Conservation (phyloP, 73 alveolate genomes). For the Stentor roeselii region DNA sequence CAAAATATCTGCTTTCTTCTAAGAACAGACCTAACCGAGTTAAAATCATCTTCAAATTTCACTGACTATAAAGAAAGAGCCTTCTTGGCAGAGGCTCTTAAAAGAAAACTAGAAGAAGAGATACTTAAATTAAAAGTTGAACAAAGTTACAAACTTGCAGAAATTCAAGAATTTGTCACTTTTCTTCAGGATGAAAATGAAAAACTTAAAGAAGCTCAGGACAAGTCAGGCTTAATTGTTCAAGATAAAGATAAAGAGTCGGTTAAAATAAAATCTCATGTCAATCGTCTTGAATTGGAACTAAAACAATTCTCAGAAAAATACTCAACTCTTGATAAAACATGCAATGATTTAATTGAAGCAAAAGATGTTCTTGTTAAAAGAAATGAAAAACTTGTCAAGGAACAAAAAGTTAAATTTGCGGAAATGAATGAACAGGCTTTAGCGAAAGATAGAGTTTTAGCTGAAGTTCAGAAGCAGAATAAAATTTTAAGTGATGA, state of each 20-base stretch:
- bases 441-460: slow-evolving; percentile 33
- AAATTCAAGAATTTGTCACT: slow-evolving; percentile 27
- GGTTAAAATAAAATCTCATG: background rate
- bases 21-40: slow-evolving; percentile 26
- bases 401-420: slow-evolving; percentile 33
- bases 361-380: slow-evolving; percentile 4
- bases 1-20: slow-evolving; percentile 19
- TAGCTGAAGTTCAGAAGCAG: slow-evolving; percentile 27
- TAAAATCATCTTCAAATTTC: background rate
- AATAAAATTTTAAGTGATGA: slow-evolving; percentile 31
- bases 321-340: background rate
- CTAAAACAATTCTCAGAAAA: background rate
- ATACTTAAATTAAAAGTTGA: slow-evolving; percentile 27
- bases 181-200: slow-evolving; percentile 18
- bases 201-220: background rate
- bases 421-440: slow-evolving; percentile 35
- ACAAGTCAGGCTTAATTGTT: background rate
- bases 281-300: slow-evolving; percentile 19
- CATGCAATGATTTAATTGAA: slow-evolving; percentile 28
- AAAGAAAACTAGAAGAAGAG: slow-evolving; percentile 29
- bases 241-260: background rate
- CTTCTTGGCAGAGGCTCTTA: slow-evolving; percentile 29
- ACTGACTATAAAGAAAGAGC: slow-evolving; percentile 26
- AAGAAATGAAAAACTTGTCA: slow-evolving; percentile 34
- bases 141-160: slow-evolving; percentile 26